phyloP scores from a whole-genome alignment of 2,329 filamentous ascomycete genomes.

The Ambrosiella xylebori region DNA sequence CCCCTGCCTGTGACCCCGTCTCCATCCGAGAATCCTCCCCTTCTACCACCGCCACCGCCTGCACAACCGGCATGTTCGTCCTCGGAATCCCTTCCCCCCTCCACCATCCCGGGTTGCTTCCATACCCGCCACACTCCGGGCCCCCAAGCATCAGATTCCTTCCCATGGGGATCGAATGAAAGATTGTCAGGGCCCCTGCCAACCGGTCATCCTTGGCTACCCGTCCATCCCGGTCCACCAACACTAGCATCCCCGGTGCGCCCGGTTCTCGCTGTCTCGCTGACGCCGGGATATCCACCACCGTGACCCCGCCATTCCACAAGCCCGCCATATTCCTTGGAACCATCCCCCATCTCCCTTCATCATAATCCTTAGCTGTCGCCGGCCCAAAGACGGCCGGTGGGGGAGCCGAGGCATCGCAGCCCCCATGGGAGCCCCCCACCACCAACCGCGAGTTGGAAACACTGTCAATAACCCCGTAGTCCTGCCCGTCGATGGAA shows the following conservation, averaged over 20 bases:
- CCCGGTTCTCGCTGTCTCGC: slow-evolving; percentile 16
- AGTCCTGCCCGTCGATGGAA: slow-evolving; percentile 27
- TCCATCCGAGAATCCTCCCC: neutral
- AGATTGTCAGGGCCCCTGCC: slow-evolving; percentile 38
- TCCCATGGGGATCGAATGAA: slow-evolving; percentile 40
- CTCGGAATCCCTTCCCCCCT: slow-evolving; percentile 23
- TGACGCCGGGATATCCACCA: slow-evolving; percentile 13
- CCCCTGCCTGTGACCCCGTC: neutral
- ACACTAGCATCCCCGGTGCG: slow-evolving; percentile 34
- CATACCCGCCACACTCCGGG: slow-evolving; percentile 28
- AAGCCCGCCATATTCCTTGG: neutral
- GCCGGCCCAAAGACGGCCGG: slow-evolving; percentile 37
- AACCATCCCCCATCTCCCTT: slow-evolving; percentile 42
- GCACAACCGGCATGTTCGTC: neutral
- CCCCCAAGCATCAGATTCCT: slow-evolving; percentile 37
- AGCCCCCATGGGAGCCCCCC: neutral
- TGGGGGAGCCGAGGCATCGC: neutral
- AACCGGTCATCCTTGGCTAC: slow-evolving; percentile 26
- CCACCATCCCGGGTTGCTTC: slow-evolving; percentile 44
- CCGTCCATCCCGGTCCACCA: slow-evolving; percentile 13
- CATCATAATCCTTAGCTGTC: slow-evolving; percentile 36
- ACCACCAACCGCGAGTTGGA: neutral
- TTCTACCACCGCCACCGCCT: neutral
- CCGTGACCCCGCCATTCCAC: neutral
- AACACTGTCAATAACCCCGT: slow-evolving; percentile 24